phyloP scores from a whole-genome alignment of 345 rosid genomes.

The Nephelium lappaceum region DNA sequence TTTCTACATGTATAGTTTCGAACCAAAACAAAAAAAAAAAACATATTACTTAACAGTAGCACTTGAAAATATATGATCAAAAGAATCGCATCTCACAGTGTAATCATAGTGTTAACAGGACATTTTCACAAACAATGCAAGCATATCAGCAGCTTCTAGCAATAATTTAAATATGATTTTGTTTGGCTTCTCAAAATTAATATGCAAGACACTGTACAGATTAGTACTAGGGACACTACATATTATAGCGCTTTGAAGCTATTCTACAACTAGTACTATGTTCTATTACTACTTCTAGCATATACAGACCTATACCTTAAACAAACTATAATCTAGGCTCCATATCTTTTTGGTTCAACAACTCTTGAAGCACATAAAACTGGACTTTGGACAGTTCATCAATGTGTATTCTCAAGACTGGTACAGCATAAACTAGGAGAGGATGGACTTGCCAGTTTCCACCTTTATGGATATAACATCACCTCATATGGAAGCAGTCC shows the following conservation, averaged over 20 bases:
- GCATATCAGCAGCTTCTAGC: neutral
- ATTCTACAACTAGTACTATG: constrained; percentile 6
- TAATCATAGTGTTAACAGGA: too few species aligned
- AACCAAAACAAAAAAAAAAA: too few species aligned
- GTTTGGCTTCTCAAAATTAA: neutral
- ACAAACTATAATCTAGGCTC: neutral
- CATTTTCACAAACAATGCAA: neutral
- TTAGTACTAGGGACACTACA: neutral
- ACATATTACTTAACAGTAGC: too few species aligned
- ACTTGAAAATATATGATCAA: too few species aligned
- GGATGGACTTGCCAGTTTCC: neutral
- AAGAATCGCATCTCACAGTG: too few species aligned
- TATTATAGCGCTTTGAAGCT: neutral
- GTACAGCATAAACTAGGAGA: neutral
- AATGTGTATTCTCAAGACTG: neutral
- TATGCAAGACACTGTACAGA: constrained; percentile 17
- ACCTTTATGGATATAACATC: neutral
- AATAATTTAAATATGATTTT: neutral
- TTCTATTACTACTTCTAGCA: constrained; percentile 14
- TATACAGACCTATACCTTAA: constrained; percentile 25
- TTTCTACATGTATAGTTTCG: neutral
- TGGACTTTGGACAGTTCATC: neutral
- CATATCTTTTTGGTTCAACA: neutral
- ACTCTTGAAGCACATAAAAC: neutral
- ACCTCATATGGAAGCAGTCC: neutral